These are phyloP conservation scores for Diplodia intermedia DNA, from an alignment of 2,329 filamentous ascomycete genomes.

Conservation along the genomic window DNA sequence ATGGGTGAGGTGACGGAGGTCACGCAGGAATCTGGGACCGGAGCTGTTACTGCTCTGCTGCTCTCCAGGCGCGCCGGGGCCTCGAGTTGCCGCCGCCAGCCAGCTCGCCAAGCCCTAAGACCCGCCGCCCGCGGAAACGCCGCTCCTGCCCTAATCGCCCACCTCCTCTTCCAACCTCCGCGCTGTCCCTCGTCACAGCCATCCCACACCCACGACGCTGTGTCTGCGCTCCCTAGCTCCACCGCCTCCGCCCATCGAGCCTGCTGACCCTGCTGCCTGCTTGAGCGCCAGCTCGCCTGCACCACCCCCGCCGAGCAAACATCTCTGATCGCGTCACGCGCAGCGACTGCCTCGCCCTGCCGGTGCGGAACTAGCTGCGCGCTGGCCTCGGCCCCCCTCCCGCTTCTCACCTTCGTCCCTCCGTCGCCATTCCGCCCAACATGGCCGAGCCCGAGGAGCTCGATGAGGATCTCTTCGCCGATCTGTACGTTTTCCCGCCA, in stretches of 20 bases:
- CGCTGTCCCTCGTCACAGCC: constrained; percentile 17
- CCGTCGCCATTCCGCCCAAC: constrained; percentile 40
- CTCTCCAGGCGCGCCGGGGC: constrained; percentile 14
- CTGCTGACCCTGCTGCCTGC: not conserved
- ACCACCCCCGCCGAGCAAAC: not conserved
- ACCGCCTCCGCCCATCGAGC: constrained; percentile 23
- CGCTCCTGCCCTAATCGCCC: constrained; percentile 32
- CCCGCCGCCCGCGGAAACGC: constrained; percentile 12
- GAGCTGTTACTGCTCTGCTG: constrained; percentile 23
- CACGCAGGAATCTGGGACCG: constrained; percentile 27
- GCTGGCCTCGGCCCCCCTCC: constrained; percentile 20
- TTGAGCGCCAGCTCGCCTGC: not conserved
- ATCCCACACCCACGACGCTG: constrained; percentile 26
- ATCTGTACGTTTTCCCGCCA: constrained; percentile 73
- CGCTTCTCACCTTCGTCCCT: constrained; percentile 11
- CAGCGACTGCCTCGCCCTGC: constrained; percentile 11
- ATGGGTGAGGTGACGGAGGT: constrained; percentile 26
- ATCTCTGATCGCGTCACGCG: constrained; percentile 9
- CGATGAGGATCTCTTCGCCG: constrained; percentile 94
- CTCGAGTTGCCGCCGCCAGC: constrained; percentile 12
- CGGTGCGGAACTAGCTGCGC: constrained; percentile 20
- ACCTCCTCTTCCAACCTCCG: constrained; percentile 34
- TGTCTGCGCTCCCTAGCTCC: constrained; percentile 9
- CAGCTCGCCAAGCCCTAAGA: constrained; percentile 14
- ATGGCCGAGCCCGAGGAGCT: constrained; percentile 85